phyloP scores from a whole-genome alignment of 768 basidiomycete genomes.

The Rhizopogon vesiculosus region DNA sequence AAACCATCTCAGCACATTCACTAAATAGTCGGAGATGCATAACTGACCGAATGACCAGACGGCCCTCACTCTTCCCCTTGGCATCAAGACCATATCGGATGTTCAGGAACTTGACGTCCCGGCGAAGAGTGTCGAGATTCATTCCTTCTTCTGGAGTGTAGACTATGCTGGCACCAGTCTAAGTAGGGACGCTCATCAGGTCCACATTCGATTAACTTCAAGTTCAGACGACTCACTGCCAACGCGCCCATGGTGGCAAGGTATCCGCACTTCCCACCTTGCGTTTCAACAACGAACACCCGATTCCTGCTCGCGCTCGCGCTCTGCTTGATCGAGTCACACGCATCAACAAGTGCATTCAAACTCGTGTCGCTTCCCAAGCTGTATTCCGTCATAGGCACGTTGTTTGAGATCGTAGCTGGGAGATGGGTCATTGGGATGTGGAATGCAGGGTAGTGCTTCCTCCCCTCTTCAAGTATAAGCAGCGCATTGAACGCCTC shows the following conservation, averaged over 20 bases:
- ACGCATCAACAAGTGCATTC: conserved; percentile 96
- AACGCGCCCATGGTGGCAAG: conserved; percentile 93
- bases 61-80: conserved; percentile 88
- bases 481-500: conserved; percentile 84
- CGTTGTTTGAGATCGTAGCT: conserved; percentile 97
- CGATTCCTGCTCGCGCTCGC: conserved; percentile 94
- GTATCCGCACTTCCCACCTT: conserved; percentile 95
- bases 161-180: conserved; percentile 90
- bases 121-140: conserved; percentile 70
- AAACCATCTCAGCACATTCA: neutral
- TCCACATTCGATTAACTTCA: neutral
- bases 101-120: conserved; percentile 86
- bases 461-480: conserved; percentile 75
- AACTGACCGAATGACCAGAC: conserved; percentile 83
- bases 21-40: neutral
- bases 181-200: neutral
- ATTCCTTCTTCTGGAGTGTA: conserved; percentile 95
- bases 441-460: conserved; percentile 85
- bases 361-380: conserved; percentile 95
- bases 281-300: conserved; percentile 97
- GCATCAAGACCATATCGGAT: conserved; percentile 80
- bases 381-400: conserved; percentile 94
- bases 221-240: conserved; percentile 56
- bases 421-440: conserved; percentile 96
- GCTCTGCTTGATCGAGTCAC: conserved; percentile 98